Evolutionary conservation across 2,329 filamentous ascomycete genomes (phyloP), one percentile per base, ranked within the genome.

Genomic region (Cercospora janseana): DNA sequence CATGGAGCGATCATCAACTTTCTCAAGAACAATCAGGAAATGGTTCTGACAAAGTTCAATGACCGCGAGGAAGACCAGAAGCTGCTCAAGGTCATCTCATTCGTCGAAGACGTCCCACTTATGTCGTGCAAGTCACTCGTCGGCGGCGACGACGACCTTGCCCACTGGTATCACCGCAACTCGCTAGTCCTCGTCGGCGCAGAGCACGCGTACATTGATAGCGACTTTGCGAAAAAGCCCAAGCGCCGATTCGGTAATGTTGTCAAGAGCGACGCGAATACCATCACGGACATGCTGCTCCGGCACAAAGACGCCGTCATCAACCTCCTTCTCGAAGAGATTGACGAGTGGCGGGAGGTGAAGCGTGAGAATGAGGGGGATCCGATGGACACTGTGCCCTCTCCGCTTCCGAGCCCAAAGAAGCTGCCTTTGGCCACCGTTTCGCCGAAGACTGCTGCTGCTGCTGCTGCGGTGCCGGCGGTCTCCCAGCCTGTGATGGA

Each of bases 1-100:
- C 95, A 93, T 63, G 75, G 87, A 3, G 90, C 88, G 1, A 80
- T 96, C 40, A 85, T 93, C 51, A 80, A 91, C 49, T 79, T 97
- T 4, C 75, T 97, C 4, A 85, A 65, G 41, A 54, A 85, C 7
- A 46, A 32, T 18, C 31, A 46, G 23, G 44, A 46, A 10, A 38
- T n/a, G 23, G 12, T 46, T 8, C 23, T 46, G 29, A 37, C 8
- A 10, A 35, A 46, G 31, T 46, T 37, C 16, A 85, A 85, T 60
- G 78, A 89, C 77, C 76, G 79, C 51, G 72, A 70, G 54, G 85
- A 86, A 61, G 86, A 86, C 62, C 73, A 80, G 6, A 79, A 79
- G 35, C 77, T 95, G 41, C 75, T 82, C 1, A 85, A 84, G 24
- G 79, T 94, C 10, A 77, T 96, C 58, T 89, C 86, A 55, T 95